Evolutionary conservation across 1,284 basidiomycete genomes (phyloP), one percentile per base, ranked within the genome.

Genomic region (Sanghuangporus sanghuang): DNA sequence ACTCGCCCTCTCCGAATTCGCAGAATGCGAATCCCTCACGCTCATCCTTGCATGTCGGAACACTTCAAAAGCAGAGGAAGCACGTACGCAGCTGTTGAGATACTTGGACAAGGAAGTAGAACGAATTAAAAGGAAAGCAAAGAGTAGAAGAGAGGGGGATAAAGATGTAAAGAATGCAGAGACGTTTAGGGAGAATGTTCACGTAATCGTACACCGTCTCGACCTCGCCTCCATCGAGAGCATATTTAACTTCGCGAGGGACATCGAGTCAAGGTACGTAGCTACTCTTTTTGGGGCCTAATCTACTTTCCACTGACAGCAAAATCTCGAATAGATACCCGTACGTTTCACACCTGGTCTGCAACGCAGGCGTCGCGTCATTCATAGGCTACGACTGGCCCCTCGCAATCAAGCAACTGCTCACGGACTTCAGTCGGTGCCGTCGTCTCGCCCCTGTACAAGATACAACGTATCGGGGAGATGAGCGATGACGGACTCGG

Each of bases 11-110:
- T 59, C 58, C 38, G 64, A 40, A 35, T 66, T 64, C 27, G 53
- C 11, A 58, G 59, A 70, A 67, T 81, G 80, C 69, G 74, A 84
- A 59, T 79, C 84, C 7, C 71, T 93, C 39, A 95, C 91, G 0
- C 78, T 96, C 46, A 85, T 96, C 67, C 81, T 96, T 77, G 94
- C 92, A 0, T 96, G 93, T 72, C 83, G 93, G 58, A 90, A 81
- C 62, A 75, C 76, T 57, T 75, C 80, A 61, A 84, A 87, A 32
- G 94, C 90, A 0, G 81, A 86, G 57, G 78, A 71, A 23, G 92
- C 93, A 5, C 79, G 81, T 32, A 70, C 73, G 27, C 77, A 83
- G 49, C 77, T 95, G 3, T 76, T 84, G 32, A 57, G 70, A 2
- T 74, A 82, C 23, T 73, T 90, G 16, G 88, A 93, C 70, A 69